Base-by-base conservation (phyloP, 441 rosid genomes). In the Dalechampia spathulata region DNA sequence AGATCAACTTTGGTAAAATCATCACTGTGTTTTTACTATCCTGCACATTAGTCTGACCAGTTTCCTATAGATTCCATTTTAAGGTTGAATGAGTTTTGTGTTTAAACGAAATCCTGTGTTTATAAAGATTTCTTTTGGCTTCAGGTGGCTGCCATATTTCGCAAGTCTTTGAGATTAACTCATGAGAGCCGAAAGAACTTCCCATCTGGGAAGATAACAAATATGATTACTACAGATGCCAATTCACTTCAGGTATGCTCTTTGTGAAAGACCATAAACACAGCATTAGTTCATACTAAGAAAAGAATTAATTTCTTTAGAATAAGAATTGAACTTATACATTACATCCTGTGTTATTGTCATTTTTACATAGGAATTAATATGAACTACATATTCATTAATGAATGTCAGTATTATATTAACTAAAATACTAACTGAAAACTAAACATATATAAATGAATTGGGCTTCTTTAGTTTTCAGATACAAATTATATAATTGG, bases 151-250 rank as follows among this genome's bases (percentile, higher is more conserved):
- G 91, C 94, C 63, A 84, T 86, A 74, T 92, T 92, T 69, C 78
- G 76, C 27, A 92, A 88, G 72, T 77, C 93, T 34, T 59, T 92
- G 66, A 77, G 94, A 61, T 75, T 92, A 62, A 86, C 88, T 73
- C 95, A 88, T 22, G 95, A 84, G 61, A 73, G 78, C 67, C 91
- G 83, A 68, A 88, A 83, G 84, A 80, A 83, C 69, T 88, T 86
- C 45, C 82, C 84, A 15, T 81, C 94, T 49, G 98, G 96, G 49
- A 92, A 88, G 75, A 71, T 92, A 66, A 92, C 87, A 47, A 92
- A 92, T 64, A 92, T 92, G 96, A 92, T 92, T 60, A 84, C 98
- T 58, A 86, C 96, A 57, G 98, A 92, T 74, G 87, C 90, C 53
- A 83, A 72, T 74, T 65, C 90, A 38, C 80, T 89, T 72, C 96